Conservation (phyloP, 2,329 filamentous ascomycete species). For the Fusarium sarcochroum region DNA sequence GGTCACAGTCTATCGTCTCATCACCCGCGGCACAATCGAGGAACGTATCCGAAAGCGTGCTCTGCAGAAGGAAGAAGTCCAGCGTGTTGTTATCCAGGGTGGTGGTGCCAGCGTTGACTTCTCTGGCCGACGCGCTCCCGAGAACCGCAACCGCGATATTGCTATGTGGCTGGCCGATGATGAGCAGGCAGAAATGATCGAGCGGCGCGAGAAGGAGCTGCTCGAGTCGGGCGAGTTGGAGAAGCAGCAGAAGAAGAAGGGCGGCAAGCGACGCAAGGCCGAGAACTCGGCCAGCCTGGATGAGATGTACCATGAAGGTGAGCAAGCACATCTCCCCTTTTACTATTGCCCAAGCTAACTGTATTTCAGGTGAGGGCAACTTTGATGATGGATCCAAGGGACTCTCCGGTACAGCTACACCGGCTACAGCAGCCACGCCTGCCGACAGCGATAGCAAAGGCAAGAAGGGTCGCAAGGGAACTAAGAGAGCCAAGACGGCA, state of each 20-base stretch:
- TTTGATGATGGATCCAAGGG: conserved; percentile 89
- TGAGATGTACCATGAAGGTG: conserved; percentile 99
- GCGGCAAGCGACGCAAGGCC: conserved; percentile 68
- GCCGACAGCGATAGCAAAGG: conserved; percentile 68
- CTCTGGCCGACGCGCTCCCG: conserved; percentile 87
- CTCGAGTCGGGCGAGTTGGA: conserved; percentile 78
- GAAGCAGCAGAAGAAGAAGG: conserved; percentile 75
- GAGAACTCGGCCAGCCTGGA: conserved; percentile 79
- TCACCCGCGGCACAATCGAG: conserved; percentile 96
- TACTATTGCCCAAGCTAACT: conserved; percentile 43
- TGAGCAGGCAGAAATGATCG: conserved; percentile 93
- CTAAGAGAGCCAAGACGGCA: conserved; percentile 73
- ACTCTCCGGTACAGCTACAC: conserved; percentile 72
- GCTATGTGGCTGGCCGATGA: conserved; percentile 99
- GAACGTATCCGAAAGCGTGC: conserved; percentile 98
- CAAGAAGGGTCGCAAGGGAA: conserved; percentile 70
- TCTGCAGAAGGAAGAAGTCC: conserved; percentile 98
- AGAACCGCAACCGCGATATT: conserved; percentile 97
- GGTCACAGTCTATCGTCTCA: conserved; percentile 97
- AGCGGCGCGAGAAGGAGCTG: conserved; percentile 90
- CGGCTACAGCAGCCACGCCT: conserved; percentile 88
- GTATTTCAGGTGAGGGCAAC: conserved; percentile 84
- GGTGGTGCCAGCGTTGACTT: conserved; percentile 95
- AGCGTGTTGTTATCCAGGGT: conserved; percentile 95
- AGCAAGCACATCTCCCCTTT: conserved; percentile 58